Conservation (phyloP, 805 yeast genomes). For the Candida glaebosa region DNA sequence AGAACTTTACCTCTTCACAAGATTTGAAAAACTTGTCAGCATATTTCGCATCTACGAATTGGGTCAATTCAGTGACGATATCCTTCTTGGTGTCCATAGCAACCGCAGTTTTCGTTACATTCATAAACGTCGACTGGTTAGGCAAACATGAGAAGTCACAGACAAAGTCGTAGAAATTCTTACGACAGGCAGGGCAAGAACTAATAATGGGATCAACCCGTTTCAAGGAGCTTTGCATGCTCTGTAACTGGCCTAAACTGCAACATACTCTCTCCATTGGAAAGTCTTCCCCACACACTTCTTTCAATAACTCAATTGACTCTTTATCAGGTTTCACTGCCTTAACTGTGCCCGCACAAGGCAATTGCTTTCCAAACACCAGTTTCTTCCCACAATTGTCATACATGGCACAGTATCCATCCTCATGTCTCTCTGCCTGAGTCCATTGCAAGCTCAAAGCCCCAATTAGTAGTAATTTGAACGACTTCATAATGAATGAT, state of each 20-base stretch:
- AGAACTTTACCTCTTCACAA: constrained; percentile 84
- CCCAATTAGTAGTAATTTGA: neutral
- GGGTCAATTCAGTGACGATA: constrained; percentile 70
- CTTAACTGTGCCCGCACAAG: constrained; percentile 60
- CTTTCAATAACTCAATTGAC: constrained; percentile 43
- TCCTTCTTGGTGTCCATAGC: constrained; percentile 49
- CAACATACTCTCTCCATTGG: constrained; percentile 61
- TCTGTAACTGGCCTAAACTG: constrained; percentile 54
- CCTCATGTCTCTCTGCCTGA: constrained; percentile 20
- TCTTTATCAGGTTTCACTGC: constrained; percentile 48
- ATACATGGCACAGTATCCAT: constrained; percentile 54
- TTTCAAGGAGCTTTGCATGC: constrained; percentile 50
- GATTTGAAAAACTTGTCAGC: constrained; percentile 73
- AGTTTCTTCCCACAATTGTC: constrained; percentile 76
- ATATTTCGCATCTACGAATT: constrained; percentile 53
- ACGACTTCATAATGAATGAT: neutral
- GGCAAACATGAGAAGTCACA: constrained; percentile 91
- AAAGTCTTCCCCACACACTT: constrained; percentile 76
- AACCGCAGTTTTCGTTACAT: constrained; percentile 52
- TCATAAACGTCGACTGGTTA: constrained; percentile 69
- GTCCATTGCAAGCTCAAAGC: neutral
- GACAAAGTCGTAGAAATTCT: constrained; percentile 79
- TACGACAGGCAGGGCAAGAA: constrained; percentile 83
- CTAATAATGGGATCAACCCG: constrained; percentile 39
- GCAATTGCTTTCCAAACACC: constrained; percentile 73